These are phyloP conservation scores for Eimeria sp. DNA, from an alignment of 169 alveolate species.

Conservation along the genomic window DNA sequence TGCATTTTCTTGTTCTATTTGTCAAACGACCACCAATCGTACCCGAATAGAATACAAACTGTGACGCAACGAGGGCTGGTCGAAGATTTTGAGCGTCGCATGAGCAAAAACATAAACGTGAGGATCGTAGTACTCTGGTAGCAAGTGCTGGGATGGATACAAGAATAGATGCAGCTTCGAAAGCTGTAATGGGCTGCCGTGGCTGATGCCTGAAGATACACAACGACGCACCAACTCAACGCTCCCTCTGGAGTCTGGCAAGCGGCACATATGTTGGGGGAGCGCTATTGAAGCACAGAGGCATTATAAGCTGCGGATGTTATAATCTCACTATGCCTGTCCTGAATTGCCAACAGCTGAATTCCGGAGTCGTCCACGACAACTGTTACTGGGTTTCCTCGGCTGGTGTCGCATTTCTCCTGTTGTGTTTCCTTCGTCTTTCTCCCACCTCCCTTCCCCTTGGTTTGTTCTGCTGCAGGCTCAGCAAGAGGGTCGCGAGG, in stretches of 20 bases:
- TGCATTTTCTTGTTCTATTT: background rate
- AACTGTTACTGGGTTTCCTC: conserved; percentile 79
- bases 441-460: conserved; percentile 73
- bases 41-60: conserved; percentile 76
- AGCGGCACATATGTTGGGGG: background rate
- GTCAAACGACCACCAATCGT: background rate
- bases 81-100: conserved; percentile 72
- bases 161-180: conserved; percentile 75
- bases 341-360: conserved; percentile 77
- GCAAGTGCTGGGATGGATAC: conserved; percentile 70
- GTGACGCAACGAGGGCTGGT: conserved; percentile 75
- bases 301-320: background rate
- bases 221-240: background rate
- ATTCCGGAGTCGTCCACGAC: conserved; percentile 64
- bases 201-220: conserved; percentile 78
- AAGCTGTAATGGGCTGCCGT: conserved; percentile 73
- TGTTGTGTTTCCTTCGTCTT: conserved; percentile 11
- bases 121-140: conserved; percentile 77
- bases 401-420: conserved; percentile 46
- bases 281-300: background rate
- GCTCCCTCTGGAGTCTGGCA: background rate
- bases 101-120: conserved; percentile 81
- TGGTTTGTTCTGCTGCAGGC: conserved; percentile 36
- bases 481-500: conserved; percentile 68
- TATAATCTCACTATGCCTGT: conserved; percentile 74